Conservation (phyloP, 352 stramenopile genomes). For the Phytophthora fragariae region DNA sequence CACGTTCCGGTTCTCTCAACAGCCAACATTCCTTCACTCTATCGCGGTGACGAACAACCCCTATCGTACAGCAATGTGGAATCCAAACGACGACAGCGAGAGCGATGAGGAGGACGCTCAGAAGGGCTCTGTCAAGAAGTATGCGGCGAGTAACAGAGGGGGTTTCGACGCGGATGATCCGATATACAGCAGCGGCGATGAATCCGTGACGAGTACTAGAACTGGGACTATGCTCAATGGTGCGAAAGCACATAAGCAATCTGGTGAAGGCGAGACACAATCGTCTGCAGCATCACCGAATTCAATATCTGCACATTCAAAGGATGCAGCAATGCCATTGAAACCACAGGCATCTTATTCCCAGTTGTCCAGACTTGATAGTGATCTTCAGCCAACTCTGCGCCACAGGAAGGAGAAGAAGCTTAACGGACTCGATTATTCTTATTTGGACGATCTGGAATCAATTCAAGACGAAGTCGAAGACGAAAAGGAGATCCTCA, state of each 20-base stretch:
- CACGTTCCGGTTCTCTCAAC: slow-evolving; percentile 54
- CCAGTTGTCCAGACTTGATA: slow-evolving; percentile 13
- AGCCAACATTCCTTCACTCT: slow-evolving; percentile 50
- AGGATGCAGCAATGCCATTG: slow-evolving; percentile 5
- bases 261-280: neutral
- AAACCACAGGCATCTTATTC: slow-evolving; percentile 6
- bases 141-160: neutral
- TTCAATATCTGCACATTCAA: neutral
- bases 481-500: neutral
- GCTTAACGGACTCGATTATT: neutral
- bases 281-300: neutral
- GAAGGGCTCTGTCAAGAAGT: neutral
- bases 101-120: slow-evolving; percentile 45
- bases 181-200: slow-evolving; percentile 18
- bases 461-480: slow-evolving; percentile 23
- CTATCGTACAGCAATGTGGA: slow-evolving; percentile 49
- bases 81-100: slow-evolving; percentile 53
- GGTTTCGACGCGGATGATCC: slow-evolving; percentile 23
- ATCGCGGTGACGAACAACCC: slow-evolving; percentile 49
- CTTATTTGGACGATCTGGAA: slow-evolving; percentile 12
- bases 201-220: neutral
- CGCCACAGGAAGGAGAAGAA: slow-evolving; percentile 3
- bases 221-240: neutral
- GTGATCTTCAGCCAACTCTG: slow-evolving; percentile 5
- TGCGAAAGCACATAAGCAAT: neutral